These are phyloP conservation scores for Scleromitrula shiraiana DNA, from an alignment of 2,329 filamentous ascomycete species.

Conservation along the genomic window DNA sequence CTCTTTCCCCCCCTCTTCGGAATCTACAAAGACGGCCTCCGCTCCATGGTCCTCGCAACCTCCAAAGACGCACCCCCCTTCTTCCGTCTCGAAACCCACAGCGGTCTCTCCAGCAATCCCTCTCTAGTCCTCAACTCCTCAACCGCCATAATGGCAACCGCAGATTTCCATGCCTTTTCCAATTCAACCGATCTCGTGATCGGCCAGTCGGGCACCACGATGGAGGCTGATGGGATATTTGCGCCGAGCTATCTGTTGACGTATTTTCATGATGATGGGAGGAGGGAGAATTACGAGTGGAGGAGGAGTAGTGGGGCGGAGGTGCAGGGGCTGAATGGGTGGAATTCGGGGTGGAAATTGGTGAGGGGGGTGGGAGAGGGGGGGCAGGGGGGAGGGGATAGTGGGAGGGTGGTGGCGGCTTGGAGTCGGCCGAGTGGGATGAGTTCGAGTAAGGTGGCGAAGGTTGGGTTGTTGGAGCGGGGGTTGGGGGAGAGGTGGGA, in stretches of 20 bases:
- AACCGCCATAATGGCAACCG: background rate
- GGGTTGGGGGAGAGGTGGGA: slow-evolving; percentile 8
- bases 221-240: background rate
- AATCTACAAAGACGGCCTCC: background rate
- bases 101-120: background rate
- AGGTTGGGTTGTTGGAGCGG: slow-evolving; percentile 4
- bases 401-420: background rate
- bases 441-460: background rate
- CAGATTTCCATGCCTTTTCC: background rate
- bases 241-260: background rate
- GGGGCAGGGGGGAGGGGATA: background rate
- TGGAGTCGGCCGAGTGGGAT: background rate
- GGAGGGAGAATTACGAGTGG: background rate
- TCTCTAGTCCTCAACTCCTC: background rate
- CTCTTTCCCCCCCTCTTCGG: slow-evolving; percentile 3
- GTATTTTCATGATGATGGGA: slow-evolving; percentile 1
- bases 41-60: background rate
- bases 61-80: background rate
- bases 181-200: background rate
- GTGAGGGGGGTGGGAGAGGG: background rate
- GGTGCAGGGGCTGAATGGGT: background rate
- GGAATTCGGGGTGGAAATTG: background rate
- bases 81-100: background rate
- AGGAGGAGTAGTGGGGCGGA: background rate
- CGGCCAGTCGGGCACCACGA: background rate